Evolutionary conservation across 257 asterid species (phyloP).

Genomic region (Solanum sitiens): DNA sequence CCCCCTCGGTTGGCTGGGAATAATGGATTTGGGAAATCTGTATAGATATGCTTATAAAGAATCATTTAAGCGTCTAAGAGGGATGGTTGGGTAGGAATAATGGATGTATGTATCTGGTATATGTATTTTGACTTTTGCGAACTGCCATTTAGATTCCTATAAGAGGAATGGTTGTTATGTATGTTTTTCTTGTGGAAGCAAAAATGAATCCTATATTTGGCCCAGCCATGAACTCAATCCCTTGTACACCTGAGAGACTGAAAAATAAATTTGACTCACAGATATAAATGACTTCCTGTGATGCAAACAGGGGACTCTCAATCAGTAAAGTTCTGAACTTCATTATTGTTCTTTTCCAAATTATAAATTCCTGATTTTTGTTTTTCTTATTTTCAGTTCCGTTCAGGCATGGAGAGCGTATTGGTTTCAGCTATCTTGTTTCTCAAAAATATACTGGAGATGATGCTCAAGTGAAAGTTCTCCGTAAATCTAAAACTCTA

Average conservation of each 20-base stretch:
- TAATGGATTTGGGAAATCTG: not conserved
- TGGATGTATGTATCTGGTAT: not conserved
- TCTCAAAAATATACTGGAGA: slow-evolving; percentile 19
- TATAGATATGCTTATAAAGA: not conserved
- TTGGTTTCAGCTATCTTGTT: slow-evolving; percentile 16
- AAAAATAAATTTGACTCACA: not conserved
- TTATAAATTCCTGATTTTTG: not conserved
- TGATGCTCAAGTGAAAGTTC: slow-evolving; percentile 12
- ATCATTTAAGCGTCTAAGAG: not conserved
- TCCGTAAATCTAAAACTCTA: slow-evolving; percentile 9
- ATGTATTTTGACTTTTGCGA: not conserved
- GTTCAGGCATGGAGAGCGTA: slow-evolving; percentile 19
- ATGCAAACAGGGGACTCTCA: not conserved
- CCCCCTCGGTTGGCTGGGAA: not conserved
- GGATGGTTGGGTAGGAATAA: not conserved
- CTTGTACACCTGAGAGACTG: not conserved
- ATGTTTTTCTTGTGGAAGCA: not conserved
- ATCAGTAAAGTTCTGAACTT: not conserved
- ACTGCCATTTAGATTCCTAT: not conserved
- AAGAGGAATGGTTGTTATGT: not conserved
- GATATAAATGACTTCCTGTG: not conserved
- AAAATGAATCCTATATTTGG: not conserved
- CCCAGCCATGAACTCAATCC: not conserved
- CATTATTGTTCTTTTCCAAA: not conserved
- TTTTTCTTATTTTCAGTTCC: slow-evolving; percentile 4